Conservation (phyloP, 306 rosid genomes). For the Dryas alaskensis region DNA sequence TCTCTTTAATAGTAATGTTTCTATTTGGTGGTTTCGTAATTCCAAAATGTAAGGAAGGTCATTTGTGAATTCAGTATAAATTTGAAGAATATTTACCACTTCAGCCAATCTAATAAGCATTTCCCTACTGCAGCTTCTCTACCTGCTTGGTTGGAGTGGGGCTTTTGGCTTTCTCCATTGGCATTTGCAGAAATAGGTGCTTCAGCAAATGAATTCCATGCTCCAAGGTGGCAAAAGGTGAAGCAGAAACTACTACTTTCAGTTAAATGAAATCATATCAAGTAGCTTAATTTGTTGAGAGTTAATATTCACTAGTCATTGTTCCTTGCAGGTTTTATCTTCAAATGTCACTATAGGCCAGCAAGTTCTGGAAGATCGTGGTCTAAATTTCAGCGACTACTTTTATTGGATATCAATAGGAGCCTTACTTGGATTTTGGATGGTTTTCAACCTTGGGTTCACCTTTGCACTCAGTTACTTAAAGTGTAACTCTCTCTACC, state of each 20-base stretch:
- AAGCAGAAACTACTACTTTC: background rate
- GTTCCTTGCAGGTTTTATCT: conserved; percentile 30
- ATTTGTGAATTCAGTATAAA: background rate
- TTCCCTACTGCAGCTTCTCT: conserved; percentile 40
- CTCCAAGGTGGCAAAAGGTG: conserved; percentile 65
- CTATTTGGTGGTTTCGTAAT: conserved; percentile 55
- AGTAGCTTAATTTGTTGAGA: background rate
- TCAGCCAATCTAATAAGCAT: background rate
- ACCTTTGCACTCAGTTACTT: conserved; percentile 41
- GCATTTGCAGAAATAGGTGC: conserved; percentile 50
- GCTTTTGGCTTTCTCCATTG: conserved; percentile 62
- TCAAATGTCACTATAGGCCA: conserved; percentile 46
- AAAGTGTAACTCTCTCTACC: conserved; percentile 28
- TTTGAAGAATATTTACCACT: too few species aligned
- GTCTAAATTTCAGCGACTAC: conserved; percentile 38
- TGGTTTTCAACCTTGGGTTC: conserved; percentile 46
- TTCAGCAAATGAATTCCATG: conserved; percentile 48
- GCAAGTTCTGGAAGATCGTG: conserved; percentile 38
- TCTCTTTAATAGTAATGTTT: conserved; percentile 27
- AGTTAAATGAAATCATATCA: background rate
- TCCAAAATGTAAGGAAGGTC: conserved; percentile 38
- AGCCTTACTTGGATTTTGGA: conserved; percentile 48
- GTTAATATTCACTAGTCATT: background rate
- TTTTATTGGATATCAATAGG: conserved; percentile 53
- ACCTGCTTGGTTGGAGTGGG: conserved; percentile 60